Evolutionary conservation across 495 filamentous ascomycete genomes (phyloP).

Genomic region (Hypoxylon fragiforme): DNA sequence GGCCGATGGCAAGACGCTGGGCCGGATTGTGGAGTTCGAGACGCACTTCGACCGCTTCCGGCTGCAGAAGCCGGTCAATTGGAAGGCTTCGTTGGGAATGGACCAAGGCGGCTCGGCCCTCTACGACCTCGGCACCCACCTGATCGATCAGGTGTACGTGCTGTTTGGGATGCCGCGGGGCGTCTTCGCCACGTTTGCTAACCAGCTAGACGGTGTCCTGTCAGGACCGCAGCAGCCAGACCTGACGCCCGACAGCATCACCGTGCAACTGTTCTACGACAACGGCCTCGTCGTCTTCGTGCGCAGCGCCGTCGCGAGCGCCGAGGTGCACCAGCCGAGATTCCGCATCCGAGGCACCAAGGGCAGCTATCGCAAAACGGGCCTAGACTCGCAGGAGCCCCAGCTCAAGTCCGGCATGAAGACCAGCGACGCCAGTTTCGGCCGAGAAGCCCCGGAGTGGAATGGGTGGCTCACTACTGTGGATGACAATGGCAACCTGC

Average conservation of each 20-base stretch:
- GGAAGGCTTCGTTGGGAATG: constrained; percentile 68
- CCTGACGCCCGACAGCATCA: constrained; percentile 69
- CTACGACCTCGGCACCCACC: constrained; percentile 83
- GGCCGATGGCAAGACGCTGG: constrained; percentile 54
- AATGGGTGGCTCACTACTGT: constrained; percentile 48
- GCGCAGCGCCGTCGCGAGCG: constrained; percentile 70
- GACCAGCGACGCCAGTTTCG: constrained; percentile 67
- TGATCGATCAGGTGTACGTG: constrained; percentile 78
- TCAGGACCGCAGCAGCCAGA: constrained; percentile 48
- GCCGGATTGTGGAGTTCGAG: constrained; percentile 77
- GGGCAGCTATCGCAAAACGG: constrained; percentile 79
- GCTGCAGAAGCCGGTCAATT: constrained; percentile 59
- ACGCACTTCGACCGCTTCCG: constrained; percentile 85
- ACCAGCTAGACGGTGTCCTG: constrained; percentile 59
- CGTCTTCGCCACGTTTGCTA: constrained; percentile 69
- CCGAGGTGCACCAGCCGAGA: constrained; percentile 70
- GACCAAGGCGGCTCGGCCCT: constrained; percentile 69
- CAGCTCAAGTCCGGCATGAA: constrained; percentile 71
- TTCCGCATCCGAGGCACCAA: constrained; percentile 83
- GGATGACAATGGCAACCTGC: constrained; percentile 41
- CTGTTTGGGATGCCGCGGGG: constrained; percentile 75
- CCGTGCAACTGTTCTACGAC: constrained; percentile 69
- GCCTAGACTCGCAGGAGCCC: constrained; percentile 81
- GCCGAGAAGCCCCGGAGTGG: constrained; percentile 57
- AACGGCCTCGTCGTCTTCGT: constrained; percentile 62